Conservation (phyloP, 805 yeast species). For the Barnettozyma sucrosica region DNA sequence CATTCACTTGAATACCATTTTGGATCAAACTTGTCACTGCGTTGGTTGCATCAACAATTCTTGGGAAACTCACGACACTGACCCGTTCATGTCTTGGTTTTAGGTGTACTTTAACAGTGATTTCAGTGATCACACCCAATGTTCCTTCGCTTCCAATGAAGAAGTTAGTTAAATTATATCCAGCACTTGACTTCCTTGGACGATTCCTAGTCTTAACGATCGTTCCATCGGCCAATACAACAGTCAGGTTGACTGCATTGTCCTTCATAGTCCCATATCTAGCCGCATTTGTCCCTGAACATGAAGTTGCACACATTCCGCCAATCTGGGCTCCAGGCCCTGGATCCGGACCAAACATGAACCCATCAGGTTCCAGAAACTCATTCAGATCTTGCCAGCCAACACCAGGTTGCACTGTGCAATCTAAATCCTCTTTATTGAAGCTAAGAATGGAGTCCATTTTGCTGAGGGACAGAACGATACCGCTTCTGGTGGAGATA, state of each 20-base stretch:
- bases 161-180: constrained; percentile 69
- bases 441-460: constrained; percentile 56
- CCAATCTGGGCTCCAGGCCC: constrained; percentile 79
- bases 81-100: constrained; percentile 60
- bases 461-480: constrained; percentile 49
- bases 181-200: constrained; percentile 73
- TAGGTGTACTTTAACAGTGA: constrained; percentile 63
- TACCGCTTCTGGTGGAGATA: constrained; percentile 53
- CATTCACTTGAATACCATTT: constrained; percentile 59
- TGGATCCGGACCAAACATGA: constrained; percentile 69
- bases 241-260: constrained; percentile 58
- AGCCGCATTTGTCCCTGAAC: constrained; percentile 76
- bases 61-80: constrained; percentile 61
- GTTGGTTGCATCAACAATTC: constrained; percentile 64
- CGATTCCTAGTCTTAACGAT: constrained; percentile 64
- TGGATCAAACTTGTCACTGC: constrained; percentile 58
- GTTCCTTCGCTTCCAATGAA: constrained; percentile 80
- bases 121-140: constrained; percentile 70
- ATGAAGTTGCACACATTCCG: constrained; percentile 72
- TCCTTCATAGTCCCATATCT: constrained; percentile 78
- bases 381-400: constrained; percentile 70
- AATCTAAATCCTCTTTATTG: constrained; percentile 61
- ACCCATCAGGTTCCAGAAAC: constrained; percentile 38
- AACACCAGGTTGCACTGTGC: constrained; percentile 70
- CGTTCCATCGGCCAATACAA: constrained; percentile 76